Evolutionary conservation across 495 filamentous ascomycete species (phyloP).

Genomic region (Xylaria castorea): DNA sequence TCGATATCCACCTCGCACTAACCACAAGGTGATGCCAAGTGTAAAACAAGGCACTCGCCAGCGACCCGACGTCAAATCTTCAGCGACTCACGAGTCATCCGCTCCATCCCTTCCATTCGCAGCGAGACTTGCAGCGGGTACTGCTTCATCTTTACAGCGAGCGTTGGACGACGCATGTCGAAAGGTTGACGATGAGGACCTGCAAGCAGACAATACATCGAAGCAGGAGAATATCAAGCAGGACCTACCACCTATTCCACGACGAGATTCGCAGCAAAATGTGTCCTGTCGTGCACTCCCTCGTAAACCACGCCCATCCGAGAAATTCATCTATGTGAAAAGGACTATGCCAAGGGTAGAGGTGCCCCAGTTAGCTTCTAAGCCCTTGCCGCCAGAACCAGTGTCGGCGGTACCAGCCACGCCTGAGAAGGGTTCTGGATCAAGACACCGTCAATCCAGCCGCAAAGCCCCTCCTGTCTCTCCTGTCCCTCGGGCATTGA

Average conservation of each 20-base stretch:
- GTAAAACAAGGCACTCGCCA: conserved; percentile 5
- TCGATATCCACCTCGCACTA: conserved; percentile 3
- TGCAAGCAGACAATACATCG: conserved; percentile 24
- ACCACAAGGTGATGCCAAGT: conserved; percentile 10
- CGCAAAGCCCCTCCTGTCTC: conserved; percentile 11
- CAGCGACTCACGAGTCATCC: conserved; percentile 33
- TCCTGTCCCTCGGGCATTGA: conserved; percentile 3
- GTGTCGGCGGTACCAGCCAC: neutral
- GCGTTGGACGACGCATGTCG: conserved; percentile 47
- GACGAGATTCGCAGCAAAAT: conserved; percentile 8
- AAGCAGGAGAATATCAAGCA: conserved; percentile 25
- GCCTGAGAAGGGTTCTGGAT: conserved; percentile 5
- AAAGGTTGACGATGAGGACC: conserved; percentile 44
- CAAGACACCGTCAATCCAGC: conserved; percentile 24
- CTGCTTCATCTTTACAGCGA: conserved; percentile 45
- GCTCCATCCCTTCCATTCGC: conserved; percentile 41
- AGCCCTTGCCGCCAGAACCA: conserved; percentile 26
- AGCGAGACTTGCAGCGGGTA: conserved; percentile 40
- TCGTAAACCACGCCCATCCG: conserved; percentile 26
- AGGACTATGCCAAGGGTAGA: conserved; percentile 33
- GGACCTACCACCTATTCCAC: conserved; percentile 18
- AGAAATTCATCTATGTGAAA: conserved; percentile 35
- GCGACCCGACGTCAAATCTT: conserved; percentile 17
- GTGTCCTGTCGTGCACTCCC: conserved; percentile 10
- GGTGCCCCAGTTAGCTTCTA: conserved; percentile 20